phyloP scores from a whole-genome alignment of 345 rosid genomes.

The Arabis alpina region DNA sequence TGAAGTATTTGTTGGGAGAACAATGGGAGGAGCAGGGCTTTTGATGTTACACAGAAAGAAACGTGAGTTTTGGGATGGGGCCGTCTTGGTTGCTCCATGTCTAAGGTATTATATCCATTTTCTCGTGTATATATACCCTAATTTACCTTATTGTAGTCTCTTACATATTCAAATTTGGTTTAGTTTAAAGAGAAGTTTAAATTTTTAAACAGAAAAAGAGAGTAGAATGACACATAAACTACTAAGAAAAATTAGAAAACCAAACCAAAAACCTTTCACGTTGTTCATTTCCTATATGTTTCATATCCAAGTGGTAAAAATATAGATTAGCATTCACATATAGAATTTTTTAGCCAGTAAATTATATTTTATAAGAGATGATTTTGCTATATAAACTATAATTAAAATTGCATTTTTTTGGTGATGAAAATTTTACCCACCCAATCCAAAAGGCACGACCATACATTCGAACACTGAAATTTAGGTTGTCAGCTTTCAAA shows the following conservation, averaged over 20 bases:
- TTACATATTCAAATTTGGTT: background rate
- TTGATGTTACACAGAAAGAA: constrained; percentile 64
- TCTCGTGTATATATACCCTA: background rate
- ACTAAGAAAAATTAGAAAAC: too few relatives aligned
- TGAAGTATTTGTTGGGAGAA: constrained; percentile 76
- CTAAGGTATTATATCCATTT: constrained; percentile 57
- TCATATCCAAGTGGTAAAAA: too few relatives aligned
- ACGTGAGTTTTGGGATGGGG: constrained; percentile 84
- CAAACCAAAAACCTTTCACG: too few relatives aligned
- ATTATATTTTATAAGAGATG: background rate
- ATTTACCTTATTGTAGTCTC: background rate
- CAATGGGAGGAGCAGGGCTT: constrained; percentile 85
- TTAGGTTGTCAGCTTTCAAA: constrained; percentile 2
- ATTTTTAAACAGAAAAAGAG: too few relatives aligned
- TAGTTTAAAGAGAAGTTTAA: background rate
- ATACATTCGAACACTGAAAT: background rate
- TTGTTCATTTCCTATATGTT: too few relatives aligned
- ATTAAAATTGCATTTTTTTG: background rate
- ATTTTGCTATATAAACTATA: background rate
- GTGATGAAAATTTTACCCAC: constrained; percentile 4
- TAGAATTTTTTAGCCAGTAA: background rate
- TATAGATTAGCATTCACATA: too few relatives aligned
- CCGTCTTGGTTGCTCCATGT: constrained; percentile 89
- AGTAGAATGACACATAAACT: background rate
- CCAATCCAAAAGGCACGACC: background rate